Base-by-base conservation (phyloP, 768 basidiomycete genomes). In the Lyophyllum shimeji region DNA sequence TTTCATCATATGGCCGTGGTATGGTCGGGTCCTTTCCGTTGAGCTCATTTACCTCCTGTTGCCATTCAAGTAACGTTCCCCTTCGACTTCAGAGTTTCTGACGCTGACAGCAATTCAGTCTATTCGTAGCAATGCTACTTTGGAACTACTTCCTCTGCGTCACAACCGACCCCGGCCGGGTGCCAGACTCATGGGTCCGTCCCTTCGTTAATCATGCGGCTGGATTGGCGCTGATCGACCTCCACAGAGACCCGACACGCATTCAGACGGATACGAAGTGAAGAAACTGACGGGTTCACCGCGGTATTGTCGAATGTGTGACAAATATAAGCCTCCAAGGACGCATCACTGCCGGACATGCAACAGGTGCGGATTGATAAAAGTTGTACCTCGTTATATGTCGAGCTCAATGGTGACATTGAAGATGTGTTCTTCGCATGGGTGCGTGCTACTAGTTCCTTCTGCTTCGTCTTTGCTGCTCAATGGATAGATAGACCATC, bases 261-360 rank as follows among this genome's bases (percentile, higher is more conserved):
- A 81, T 53, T 70, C 75, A 21, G 89, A 91, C 42, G 90, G 87
- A 17, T 87, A 87, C 52, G 95, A 98, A 74, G 91, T 97, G 39
- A 98, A 97, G 79, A 90, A 86, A 63, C 72, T 90, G 25, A 95
- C 90, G 0, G 90, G 93, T 2, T 74, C 76, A 0, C 93, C 94
- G 17, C 78, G 97, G 21, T 93, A 83, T 66, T 99, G 97, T 71
- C 82, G 93, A 53, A 87, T 83, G 57, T 99, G 97, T 71, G 78
- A 87, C 58, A 80, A 77, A 56, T 93, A 87, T 70, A 98, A 95
- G 65, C 92, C 93, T 29, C 90, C 92, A 20, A 76, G 93, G 55
- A 82, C 95, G 0, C 97, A 99, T 71, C 97, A 99, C 63, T 99
- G 97, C 70, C 82, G 86, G 55, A 81, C 87, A 58, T 99, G 97